phyloP scores from a whole-genome alignment of 2,329 filamentous ascomycete genomes.

The Herpotrichia juniperi region DNA sequence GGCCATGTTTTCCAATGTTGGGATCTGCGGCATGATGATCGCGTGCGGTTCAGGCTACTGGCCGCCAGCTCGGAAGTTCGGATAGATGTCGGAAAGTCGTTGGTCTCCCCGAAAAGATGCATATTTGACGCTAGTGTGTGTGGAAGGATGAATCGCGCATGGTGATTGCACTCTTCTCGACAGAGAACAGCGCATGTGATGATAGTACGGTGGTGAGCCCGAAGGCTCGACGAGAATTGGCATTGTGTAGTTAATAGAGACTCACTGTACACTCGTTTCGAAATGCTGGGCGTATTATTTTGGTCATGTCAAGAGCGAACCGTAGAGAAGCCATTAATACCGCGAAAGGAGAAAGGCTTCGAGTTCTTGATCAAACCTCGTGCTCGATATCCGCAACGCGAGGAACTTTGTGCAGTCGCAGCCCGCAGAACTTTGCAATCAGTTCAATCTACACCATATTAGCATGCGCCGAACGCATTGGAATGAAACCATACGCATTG shows the following conservation, averaged over 20 bases:
- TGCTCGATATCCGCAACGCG: constrained; percentile 41
- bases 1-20: constrained; percentile 13
- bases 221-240: too few relatives aligned
- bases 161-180: too few relatives aligned
- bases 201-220: too few relatives aligned
- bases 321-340: too few relatives aligned
- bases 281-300: too few relatives aligned
- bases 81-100: constrained; percentile 9
- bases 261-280: too few relatives aligned
- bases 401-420: constrained; percentile 35
- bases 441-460: constrained; percentile 33
- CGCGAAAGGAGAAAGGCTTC: neutral
- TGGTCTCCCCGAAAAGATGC: constrained; percentile 12
- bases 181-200: neutral
- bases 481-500: constrained; percentile 42
- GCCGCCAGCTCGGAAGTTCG: neutral
- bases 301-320: too few relatives aligned
- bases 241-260: too few relatives aligned
- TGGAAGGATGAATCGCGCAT: too few relatives aligned
- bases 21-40: constrained; percentile 3
- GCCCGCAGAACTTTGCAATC: constrained; percentile 33
- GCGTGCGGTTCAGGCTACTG: neutral
- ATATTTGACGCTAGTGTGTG: neutral
- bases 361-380: constrained; percentile 24
- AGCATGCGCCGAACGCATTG: constrained; percentile 2